phyloP scores from a whole-genome alignment of 257 asterid genomes.

The Solanum lycopersicoides region DNA sequence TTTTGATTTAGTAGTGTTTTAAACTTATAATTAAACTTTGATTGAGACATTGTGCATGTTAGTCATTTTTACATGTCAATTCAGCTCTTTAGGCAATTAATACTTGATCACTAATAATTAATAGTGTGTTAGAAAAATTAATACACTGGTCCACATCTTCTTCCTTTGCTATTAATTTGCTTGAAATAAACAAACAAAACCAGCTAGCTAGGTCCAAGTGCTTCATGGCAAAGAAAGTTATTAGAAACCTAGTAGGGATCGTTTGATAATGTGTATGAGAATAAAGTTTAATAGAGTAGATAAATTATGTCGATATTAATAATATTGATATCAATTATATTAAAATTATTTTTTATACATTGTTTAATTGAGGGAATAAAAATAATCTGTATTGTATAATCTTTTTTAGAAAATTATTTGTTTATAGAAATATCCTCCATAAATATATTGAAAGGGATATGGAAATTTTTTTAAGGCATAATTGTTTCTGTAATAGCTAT shows the following conservation, averaged over 20 bases:
- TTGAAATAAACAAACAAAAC: not conserved
- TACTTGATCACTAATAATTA: not conserved
- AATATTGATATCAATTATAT: not conserved
- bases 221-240: not conserved
- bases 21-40: not conserved
- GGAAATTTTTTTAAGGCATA: not conserved
- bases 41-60: not conserved
- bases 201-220: not conserved
- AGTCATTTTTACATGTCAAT: not conserved
- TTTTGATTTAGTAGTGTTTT: not conserved
- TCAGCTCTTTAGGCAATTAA: not conserved
- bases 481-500: not conserved
- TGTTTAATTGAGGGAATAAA: too few relatives aligned
- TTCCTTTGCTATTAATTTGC: not conserved
- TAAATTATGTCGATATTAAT: not conserved
- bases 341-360: too few relatives aligned
- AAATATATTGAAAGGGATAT: not conserved
- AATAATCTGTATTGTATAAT: not conserved
- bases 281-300: not conserved
- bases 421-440: not conserved
- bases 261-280: not conserved
- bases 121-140: not conserved
- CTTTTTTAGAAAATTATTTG: not conserved
- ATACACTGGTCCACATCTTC: not conserved
- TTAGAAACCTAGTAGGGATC: fast-evolving